Base-by-base conservation (phyloP, 495 filamentous ascomycete species). In the Ramalina intermedia region DNA sequence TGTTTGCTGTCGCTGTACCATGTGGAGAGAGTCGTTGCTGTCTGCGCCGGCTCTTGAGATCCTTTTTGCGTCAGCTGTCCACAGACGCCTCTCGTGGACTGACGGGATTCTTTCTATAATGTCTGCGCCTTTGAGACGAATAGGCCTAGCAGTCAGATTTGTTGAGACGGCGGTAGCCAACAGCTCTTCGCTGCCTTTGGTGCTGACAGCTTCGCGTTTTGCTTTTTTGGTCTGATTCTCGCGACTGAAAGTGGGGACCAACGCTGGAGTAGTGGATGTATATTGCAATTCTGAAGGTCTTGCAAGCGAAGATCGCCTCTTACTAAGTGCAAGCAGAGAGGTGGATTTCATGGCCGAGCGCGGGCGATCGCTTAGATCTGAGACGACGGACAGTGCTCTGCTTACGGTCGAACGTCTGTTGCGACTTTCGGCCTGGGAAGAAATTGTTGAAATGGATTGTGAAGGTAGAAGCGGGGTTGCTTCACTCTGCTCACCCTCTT, bases 311-410 rank as follows among this genome's bases (percentile, higher is more conserved):
- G 21, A 44, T 21, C 48, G 50, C 20, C 33, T 50, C 20, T 27
- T 36, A 37, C 42, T 41, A 20, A 21, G 26, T 18, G 27, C 38
- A 13, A 48, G 20, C 21, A 49, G 48, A 41, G 37, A 37, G 11
- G 42, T 41, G 21, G 53, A 55, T 20, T 44, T 20, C 17, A 49
- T 26, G 3, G 39, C 18, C 2, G 45, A 41, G 36, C 46, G 37
- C 17, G 49, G 43, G 29, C 53, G 53, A 26, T 23, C 36, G 47
- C 50, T 53, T 26, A 51, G 47, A 35, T 48, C 39, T 27, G 56
- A 55, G 12, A 54, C 37, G 21, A 55, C 48, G 14, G 53, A 55
- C 53, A 55, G 47, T 16, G 53, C 49, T 21, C 49, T 47, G 35
- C 44, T 48, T 13, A 43, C 40, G 16, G 53, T 35, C 23, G 53